Base-by-base conservation (phyloP, 2,329 filamentous ascomycete genomes). In the Fusarium tupiense region DNA sequence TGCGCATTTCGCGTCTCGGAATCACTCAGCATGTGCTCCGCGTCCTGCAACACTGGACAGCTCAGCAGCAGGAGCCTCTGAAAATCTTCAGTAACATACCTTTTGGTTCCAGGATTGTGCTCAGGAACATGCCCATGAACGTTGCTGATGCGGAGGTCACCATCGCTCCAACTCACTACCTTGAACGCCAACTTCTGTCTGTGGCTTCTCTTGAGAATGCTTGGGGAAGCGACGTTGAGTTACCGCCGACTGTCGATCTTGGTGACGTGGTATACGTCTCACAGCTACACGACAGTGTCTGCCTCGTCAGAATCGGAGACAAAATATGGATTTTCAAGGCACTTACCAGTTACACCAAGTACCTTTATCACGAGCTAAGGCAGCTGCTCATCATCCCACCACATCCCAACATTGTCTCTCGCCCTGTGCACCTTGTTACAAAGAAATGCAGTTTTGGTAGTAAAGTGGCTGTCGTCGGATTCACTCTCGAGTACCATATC, bases 341-440 rank as follows among this genome's bases (percentile, higher is more conserved):
- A 7, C 78, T 91, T 47, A 88, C 87, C 6, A 88, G 87, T 79
- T 86, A 85, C 71, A 84, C 88, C 68, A 90, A 90, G 76, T 91
- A 88, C 75, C 82, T 91, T 43, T 91, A 91, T 76, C 88, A 91
- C 73, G 90, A 91, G 79, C 83, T 91, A 24, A 86, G 86, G 61
- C 85, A 86, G 31, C 84, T 91, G 5, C 85, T 91, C 61, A 84
- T 80, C 35, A 83, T 90, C 52, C 81, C 85, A 35, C 82, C 86
- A 6, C 89, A 91, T 74, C 82, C 83, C 5, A 87, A 89, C 77
- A 81, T 91, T 64, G 86, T 91, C 56, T 80, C 84, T 31, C 81
- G 82, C 14, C 90, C 90, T 16, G 80, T 83, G 13, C 86, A 90
- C 66, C 79, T 91, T 35, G 83, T 91, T 49, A 89, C 85, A 31